phyloP scores from a whole-genome alignment of 169 alveolate species.

The Neospora caninum region DNA sequence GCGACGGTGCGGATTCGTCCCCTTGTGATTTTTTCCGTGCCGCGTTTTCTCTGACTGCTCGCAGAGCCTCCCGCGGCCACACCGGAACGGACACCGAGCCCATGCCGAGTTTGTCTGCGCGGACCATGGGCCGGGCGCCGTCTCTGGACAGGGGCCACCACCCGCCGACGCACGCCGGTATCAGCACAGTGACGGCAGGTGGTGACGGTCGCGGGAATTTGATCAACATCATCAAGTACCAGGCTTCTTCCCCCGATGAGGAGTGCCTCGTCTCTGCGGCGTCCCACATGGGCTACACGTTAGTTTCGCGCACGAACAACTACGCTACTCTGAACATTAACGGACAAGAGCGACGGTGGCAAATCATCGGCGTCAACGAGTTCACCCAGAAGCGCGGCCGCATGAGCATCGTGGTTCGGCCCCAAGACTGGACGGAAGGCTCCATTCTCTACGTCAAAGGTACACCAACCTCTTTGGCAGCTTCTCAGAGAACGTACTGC shows the following conservation, averaged over 20 bases:
- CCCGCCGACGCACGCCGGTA: not conserved
- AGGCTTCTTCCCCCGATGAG: constrained; percentile 93
- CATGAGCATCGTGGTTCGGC: constrained; percentile 90
- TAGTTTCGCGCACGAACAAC: constrained; percentile 42
- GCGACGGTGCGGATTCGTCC: too few relatives aligned
- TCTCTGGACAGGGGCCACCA: not conserved
- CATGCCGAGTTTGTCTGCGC: not conserved
- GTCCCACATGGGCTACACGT: constrained; percentile 74
- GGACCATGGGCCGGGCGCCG: not conserved
- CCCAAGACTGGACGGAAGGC: constrained; percentile 49
- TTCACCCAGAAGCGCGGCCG: constrained; percentile 92
- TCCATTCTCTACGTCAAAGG: constrained; percentile 58
- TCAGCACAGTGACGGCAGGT: not conserved
- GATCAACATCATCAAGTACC: constrained; percentile 61
- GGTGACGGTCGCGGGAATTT: not conserved
- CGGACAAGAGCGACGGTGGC: constrained; percentile 58
- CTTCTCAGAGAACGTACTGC: too few relatives aligned
- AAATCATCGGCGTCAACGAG: constrained; percentile 64
- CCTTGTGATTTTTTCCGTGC: not conserved
- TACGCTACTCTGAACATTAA: constrained; percentile 15
- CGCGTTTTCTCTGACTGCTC: not conserved
- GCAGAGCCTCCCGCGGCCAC: not conserved
- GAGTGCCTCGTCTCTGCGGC: constrained; percentile 86
- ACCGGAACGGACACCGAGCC: not conserved
- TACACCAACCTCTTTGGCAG: too few relatives aligned